Evolutionary conservation across 345 rosid genomes (phyloP), one percentile per base, ranked within the genome.

Genomic region (Sonneratia caseolaris): DNA sequence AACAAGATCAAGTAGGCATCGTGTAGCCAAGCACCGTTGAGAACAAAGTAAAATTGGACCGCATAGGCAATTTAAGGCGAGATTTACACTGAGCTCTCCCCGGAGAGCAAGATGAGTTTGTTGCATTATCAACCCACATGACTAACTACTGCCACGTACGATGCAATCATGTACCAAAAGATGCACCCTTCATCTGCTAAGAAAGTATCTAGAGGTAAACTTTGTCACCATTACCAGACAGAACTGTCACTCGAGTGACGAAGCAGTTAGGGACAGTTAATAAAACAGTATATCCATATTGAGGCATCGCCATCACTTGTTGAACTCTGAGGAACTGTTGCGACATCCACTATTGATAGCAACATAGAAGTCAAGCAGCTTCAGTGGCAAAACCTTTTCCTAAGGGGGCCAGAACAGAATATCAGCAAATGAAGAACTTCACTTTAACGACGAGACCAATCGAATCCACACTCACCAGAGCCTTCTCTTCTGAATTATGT

Each of bases 301-400:
- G 42, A 38, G 22, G 64, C 2, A n/a, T 7, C 35, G 7, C 4
- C 7, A 62, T 62, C 66, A 62, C 66, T 62, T 35, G 38, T 1
- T 11, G 14, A 27, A 27, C 66, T 62, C 69, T 1, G 7, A 47
- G 59, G 75, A 68, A 73, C 45, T 73, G 32, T 49, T 67, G 32
- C 57, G 38, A 55, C 40, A 42, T 14, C 67, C 69, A 27, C 70
- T 72, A 45, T 73, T 77, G 56, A 79, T 82, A 65, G 84, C 86
- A 53, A 82, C 80, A 79, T 87, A 95, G 88, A 95, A 91, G 72
- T 78, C 86, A 49, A 92, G 84, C 79, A 79, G 71, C 72, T 89
- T 90, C 70, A 89, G 67, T 48, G 79, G 75, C 48, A 71, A 45
- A 64, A 92, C 87, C 77, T 83, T 87, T 75, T 86, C 97, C 92